phyloP scores from a whole-genome alignment of 495 filamentous ascomycete genomes.

The Hypoxylon subgilvum region DNA sequence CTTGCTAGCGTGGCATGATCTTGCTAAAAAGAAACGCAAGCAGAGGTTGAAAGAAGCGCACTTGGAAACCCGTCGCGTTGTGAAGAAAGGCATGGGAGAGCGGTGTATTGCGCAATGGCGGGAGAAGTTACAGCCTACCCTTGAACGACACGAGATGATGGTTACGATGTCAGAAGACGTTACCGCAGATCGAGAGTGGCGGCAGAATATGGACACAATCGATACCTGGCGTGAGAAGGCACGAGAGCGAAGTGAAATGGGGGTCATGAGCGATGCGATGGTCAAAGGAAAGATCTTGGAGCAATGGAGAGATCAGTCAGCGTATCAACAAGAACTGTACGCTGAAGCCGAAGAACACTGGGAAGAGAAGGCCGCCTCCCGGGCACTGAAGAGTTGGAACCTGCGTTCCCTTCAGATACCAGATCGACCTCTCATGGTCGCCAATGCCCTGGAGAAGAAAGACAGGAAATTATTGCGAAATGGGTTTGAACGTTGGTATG shows the following conservation, averaged over 20 bases:
- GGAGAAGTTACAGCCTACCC: slow-evolving; percentile 35
- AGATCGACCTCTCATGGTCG: slow-evolving; percentile 43
- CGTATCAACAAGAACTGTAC: slow-evolving; percentile 20
- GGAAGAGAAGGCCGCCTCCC: slow-evolving; percentile 52
- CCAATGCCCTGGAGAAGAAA: slow-evolving; percentile 48
- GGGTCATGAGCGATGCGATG: slow-evolving; percentile 31
- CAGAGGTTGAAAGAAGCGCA: slow-evolving; percentile 39
- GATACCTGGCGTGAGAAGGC: slow-evolving; percentile 51
- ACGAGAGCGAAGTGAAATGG: slow-evolving; percentile 26
- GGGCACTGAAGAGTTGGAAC: slow-evolving; percentile 62
- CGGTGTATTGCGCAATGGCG: slow-evolving; percentile 41
- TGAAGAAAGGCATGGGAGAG: slow-evolving; percentile 42
- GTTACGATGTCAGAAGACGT: slow-evolving; percentile 28
- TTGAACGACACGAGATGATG: slow-evolving; percentile 32
- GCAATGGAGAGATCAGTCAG: slow-evolving; percentile 35
- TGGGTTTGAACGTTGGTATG: slow-evolving; percentile 65
- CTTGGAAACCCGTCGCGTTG: slow-evolving; percentile 40
- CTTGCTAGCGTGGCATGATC: slow-evolving; percentile 31
- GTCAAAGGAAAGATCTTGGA: slow-evolving; percentile 45
- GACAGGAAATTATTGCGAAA: slow-evolving; percentile 60
- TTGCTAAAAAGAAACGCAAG: slow-evolving; percentile 38
- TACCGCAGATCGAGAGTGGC: slow-evolving; percentile 32
- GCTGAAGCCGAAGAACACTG: slow-evolving; percentile 34
- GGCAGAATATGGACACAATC: slow-evolving; percentile 46
- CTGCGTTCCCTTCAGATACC: slow-evolving; percentile 43